These are phyloP conservation scores for Cytospora mali DNA, from an alignment of 2,329 filamentous ascomycete genomes.

Conservation along the genomic window DNA sequence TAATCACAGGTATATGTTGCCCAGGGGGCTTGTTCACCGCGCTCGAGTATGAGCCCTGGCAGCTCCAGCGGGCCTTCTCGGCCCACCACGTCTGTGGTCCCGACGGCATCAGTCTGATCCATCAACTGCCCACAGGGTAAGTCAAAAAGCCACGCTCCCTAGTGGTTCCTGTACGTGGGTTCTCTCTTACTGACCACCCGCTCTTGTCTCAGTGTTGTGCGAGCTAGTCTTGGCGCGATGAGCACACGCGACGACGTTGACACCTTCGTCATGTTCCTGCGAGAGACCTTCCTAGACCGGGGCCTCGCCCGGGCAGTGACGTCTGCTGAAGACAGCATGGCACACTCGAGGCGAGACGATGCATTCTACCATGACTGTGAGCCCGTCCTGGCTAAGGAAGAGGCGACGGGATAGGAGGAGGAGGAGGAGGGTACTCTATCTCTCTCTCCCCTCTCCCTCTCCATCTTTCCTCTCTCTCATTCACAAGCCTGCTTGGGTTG, in stretches of 20 bases:
- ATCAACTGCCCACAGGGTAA: conserved; percentile 57
- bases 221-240: conserved; percentile 64
- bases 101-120: conserved; percentile 54
- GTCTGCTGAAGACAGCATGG: background rate
- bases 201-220: conserved; percentile 51
- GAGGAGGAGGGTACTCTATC: background rate
- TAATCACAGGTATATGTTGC: conserved; percentile 48
- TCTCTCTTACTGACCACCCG: conserved; percentile 2
- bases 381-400: background rate
- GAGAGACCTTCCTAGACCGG: conserved; percentile 40
- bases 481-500: background rate
- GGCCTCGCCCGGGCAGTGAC: conserved; percentile 9
- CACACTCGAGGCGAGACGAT: background rate
- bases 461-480: too few relatives aligned
- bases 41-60: conserved; percentile 54
- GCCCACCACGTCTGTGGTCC: conserved; percentile 61
- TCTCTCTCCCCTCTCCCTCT: background rate
- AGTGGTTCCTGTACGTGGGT: background rate
- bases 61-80: conserved; percentile 56
- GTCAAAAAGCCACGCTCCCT: background rate
- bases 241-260: conserved; percentile 59
- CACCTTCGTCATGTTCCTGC: conserved; percentile 50
- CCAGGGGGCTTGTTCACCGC: conserved; percentile 51
- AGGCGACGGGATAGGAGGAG: background rate
- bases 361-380: conserved; percentile 21